Evolutionary conservation across 306 rosid species (phyloP).

Genomic region (Abrus pulchellus): DNA sequence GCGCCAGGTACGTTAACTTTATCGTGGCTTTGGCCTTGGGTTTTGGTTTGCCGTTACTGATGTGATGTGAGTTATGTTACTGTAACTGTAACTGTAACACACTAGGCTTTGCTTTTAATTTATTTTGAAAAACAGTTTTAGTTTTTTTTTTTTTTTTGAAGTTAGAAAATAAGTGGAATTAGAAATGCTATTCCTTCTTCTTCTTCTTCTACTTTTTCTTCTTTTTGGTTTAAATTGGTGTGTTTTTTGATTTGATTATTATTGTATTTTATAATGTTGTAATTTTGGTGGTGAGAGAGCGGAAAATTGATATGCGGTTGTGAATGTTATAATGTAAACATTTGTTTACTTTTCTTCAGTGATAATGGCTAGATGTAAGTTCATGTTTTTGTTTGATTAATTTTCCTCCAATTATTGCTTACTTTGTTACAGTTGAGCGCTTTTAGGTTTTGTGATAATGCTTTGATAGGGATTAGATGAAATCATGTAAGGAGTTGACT

Average conservation of each 20-base stretch:
- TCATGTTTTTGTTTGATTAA: background rate
- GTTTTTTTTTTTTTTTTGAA: slow-evolving; percentile 1
- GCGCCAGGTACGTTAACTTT: slow-evolving; percentile 42
- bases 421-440: background rate
- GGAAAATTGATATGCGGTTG: background rate
- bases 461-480: background rate
- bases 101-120: background rate
- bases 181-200: background rate
- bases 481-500: background rate
- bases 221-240: background rate
- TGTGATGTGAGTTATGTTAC: slow-evolving; percentile 45
- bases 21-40: slow-evolving; percentile 47
- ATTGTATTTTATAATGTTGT: slow-evolving; percentile 44
- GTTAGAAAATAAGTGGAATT: slow-evolving; percentile 43
- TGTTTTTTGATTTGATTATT: slow-evolving; percentile 41
- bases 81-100: background rate
- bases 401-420: background rate
- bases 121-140: background rate
- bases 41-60: slow-evolving; percentile 42
- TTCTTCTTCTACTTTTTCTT: too few relatives aligned
- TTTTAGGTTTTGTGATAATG: slow-evolving; percentile 21
- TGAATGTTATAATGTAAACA: slow-evolving; percentile 43
- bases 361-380: background rate
- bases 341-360: slow-evolving; percentile 8
- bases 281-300: slow-evolving; percentile 46